Percentiles rank a stretch among this genome's conserved stretches.
phyloP scores from a whole-genome alignment of 2,329 filamentous ascomycete species.

The Arthrobotrys conoides region DNA sequence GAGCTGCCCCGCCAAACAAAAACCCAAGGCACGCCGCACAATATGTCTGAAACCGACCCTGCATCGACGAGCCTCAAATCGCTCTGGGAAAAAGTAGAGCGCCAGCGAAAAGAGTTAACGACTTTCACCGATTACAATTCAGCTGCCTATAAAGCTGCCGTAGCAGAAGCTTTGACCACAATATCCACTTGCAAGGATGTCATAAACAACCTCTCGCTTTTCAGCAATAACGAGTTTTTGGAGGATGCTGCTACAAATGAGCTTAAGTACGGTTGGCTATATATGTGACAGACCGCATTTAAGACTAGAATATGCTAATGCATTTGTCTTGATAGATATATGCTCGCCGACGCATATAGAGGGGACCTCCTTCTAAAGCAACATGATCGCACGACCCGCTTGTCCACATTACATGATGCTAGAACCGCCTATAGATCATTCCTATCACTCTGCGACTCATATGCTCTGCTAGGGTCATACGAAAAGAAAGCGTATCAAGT shows the following conservation, averaged over 20 bases:
- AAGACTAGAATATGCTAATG: neutral
- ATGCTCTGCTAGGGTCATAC: constrained; percentile 77
- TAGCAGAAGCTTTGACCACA: constrained; percentile 73
- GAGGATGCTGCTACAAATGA: constrained; percentile 90
- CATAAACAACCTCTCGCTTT: constrained; percentile 80
- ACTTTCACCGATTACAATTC: constrained; percentile 55
- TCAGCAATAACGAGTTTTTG: constrained; percentile 88
- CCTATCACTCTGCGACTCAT: constrained; percentile 81
- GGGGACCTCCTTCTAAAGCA: constrained; percentile 83
- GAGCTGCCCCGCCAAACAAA: constrained; percentile 14
- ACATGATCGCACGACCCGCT: constrained; percentile 70
- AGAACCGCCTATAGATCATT: constrained; percentile 83
- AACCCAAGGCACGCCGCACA: constrained; percentile 1
- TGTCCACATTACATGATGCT: constrained; percentile 75
- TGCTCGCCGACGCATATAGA: constrained; percentile 82
- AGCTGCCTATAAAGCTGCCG: constrained; percentile 41
- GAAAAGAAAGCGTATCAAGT: constrained; percentile 76
- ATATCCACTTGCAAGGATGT: constrained; percentile 81
- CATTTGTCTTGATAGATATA: constrained; percentile 71
- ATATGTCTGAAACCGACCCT: constrained; percentile 46
- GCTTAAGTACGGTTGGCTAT: constrained; percentile 74
- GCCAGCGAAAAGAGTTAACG: constrained; percentile 41
- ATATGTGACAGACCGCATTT: neutral
- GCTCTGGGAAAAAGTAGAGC: constrained; percentile 53
- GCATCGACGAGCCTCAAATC: constrained; percentile 46